These are phyloP conservation scores for Pseudozyma tsukubaensis DNA, from an alignment of 1,284 basidiomycete species.

Conservation along the genomic window DNA sequence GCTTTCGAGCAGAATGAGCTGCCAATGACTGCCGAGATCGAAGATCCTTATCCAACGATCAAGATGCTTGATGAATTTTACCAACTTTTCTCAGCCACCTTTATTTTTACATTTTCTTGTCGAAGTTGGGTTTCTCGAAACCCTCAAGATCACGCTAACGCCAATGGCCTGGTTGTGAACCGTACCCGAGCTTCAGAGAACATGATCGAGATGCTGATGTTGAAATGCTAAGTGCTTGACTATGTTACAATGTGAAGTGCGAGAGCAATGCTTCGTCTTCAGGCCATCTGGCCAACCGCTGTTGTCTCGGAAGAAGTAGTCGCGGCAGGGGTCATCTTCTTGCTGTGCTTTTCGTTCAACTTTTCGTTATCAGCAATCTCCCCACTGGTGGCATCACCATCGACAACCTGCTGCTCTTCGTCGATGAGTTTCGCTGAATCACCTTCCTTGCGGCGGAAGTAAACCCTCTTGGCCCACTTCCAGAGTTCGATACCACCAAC, in stretches of 20 bases:
- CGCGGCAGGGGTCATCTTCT: slow-evolving; percentile 29
- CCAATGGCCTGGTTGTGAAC: too few relatives aligned
- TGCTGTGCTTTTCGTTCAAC: slow-evolving; percentile 23
- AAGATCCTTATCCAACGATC: too few relatives aligned
- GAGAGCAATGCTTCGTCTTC: not conserved
- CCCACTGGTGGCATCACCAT: not conserved
- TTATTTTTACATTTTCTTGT: not conserved
- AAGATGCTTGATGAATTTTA: not conserved
- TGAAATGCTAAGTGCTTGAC: slow-evolving; percentile 13
- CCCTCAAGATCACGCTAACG: too few relatives aligned
- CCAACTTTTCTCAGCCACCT: not conserved
- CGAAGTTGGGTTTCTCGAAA: too few relatives aligned
- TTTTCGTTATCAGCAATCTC: slow-evolving; percentile 7
- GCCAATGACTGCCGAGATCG: too few relatives aligned
- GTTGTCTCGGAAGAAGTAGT: slow-evolving; percentile 30
- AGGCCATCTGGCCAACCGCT: slow-evolving; percentile 10
- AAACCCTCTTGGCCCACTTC: slow-evolving; percentile 64
- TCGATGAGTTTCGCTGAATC: slow-evolving; percentile 34
- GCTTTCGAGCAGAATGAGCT: too few relatives aligned
- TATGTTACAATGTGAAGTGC: not conserved
- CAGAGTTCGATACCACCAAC: slow-evolving; percentile 61
- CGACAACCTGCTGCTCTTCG: slow-evolving; percentile 30
- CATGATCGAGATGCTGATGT: not conserved
- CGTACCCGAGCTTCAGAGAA: too few relatives aligned
- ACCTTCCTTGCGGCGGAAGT: slow-evolving; percentile 27